phyloP scores from a whole-genome alignment of 1,284 basidiomycete species.

The Ganoderma boninense region DNA sequence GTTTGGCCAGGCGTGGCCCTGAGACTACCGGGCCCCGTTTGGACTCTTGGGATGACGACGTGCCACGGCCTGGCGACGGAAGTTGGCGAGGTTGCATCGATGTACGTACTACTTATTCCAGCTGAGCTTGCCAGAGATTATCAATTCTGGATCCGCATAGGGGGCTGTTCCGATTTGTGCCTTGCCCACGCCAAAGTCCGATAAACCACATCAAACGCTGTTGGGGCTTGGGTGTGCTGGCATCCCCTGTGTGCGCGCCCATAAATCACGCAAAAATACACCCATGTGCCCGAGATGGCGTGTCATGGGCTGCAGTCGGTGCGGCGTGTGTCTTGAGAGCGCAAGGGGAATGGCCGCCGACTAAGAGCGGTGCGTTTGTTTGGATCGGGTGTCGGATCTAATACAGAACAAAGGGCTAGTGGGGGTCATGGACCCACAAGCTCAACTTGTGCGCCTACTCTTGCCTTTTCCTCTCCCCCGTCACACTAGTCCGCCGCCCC shows the following conservation, averaged over 20 bases:
- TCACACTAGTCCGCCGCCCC: conserved; percentile 30
- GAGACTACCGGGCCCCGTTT: conserved; percentile 3
- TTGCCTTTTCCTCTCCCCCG: conserved; percentile 41
- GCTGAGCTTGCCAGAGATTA: conserved; percentile 17
- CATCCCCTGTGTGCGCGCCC: conserved; percentile 14
- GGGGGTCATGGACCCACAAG: conserved; percentile 47
- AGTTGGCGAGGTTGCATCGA: neutral
- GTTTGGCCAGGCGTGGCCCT: conserved; percentile 1
- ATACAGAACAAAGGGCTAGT: conserved; percentile 41
- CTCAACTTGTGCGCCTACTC: conserved; percentile 43
- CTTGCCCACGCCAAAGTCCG: conserved; percentile 32
- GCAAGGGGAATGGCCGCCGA: neutral
- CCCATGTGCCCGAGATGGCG: conserved; percentile 9
- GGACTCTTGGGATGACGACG: neutral
- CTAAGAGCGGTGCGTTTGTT: conserved; percentile 34
- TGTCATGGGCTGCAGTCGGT: conserved; percentile 5
- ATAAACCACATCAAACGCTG: conserved; percentile 35
- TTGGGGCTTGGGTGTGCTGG: conserved; percentile 33
- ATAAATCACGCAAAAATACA: conserved; percentile 28
- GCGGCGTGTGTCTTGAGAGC: conserved; percentile 16
- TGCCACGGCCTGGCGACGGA: neutral
- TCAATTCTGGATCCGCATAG: conserved; percentile 24
- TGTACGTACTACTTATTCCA: neutral
- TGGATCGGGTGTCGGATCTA: conserved; percentile 40
- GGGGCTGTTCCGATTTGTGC: conserved; percentile 28